Base-by-base conservation (phyloP, 352 stramenopile species). In the Aphanomyces invadans region DNA sequence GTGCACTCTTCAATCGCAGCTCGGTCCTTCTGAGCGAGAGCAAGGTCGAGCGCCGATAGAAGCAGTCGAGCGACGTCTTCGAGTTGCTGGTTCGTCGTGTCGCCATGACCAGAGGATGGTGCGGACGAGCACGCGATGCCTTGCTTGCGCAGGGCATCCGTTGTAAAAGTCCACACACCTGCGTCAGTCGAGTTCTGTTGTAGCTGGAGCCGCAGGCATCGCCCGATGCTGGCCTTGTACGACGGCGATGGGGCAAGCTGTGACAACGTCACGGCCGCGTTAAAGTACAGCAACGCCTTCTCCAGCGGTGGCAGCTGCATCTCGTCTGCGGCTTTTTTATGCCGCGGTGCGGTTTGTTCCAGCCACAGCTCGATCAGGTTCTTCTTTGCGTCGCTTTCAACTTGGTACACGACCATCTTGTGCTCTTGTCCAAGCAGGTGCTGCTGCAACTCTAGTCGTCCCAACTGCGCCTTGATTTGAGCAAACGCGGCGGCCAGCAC, bases 351-450 rank as follows among this genome's bases (percentile, higher is more conserved):
- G 1, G 84, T 89, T 26, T 79, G 51, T 10, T 73, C 71, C 1
- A 93, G 71, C 84, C 82, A 93, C 55, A 81, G 86, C n/a, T 89
- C 80, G 19, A 91, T 75, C 3, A 91, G 61, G 17, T 62, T 80
- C 9, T 72, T 74, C 44, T 79, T 71, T 4, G 73, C 73, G 17
- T 81, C 67, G 62, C 74, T 66, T 29, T 88, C 74, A 46, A 81
- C 32, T 31, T 52, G 60, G 33, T 55, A 59, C 2, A 67, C 60
- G 32, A 67, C 60, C 60, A 67, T 67, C 17, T 3, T 10, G 1
- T 23, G 32, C 32, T 67, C 60, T 9, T 67, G n/a, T 1, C 11
- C 29, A 7, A 57, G 19, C 12, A 23, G 17, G 21, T 10, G 19
- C 5, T 19, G 11, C 1, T 11, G n/a, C 10, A 59, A 23, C n/a